These are phyloP conservation scores for Colletotrichum agaves DNA, from an alignment of 2,329 filamentous ascomycete genomes.

Conservation along the genomic window DNA sequence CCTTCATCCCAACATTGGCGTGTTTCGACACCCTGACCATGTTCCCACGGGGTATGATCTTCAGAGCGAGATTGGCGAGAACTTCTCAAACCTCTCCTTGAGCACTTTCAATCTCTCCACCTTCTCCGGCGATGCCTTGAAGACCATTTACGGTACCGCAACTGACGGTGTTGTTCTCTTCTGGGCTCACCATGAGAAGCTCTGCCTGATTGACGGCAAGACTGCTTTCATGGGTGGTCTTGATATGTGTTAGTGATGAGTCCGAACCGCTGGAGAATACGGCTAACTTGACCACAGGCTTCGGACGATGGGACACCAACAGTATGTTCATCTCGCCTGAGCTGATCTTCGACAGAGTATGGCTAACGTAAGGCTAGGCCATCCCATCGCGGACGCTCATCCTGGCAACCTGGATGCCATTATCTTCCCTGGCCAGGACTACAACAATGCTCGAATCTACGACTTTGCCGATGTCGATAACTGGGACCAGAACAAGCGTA, in stretches of 20 bases:
- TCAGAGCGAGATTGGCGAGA: slow-evolving; percentile 74
- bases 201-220: slow-evolving; percentile 82
- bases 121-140: slow-evolving; percentile 77
- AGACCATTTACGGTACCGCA: slow-evolving; percentile 80
- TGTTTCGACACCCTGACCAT: slow-evolving; percentile 93
- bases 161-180: slow-evolving; percentile 85
- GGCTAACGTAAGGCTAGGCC: slow-evolving; percentile 54
- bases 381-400: slow-evolving; percentile 86
- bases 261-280: background rate
- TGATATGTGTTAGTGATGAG: slow-evolving; percentile 71
- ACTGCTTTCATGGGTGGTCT: slow-evolving; percentile 92
- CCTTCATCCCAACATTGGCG: slow-evolving; percentile 84
- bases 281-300: slow-evolving; percentile 59
- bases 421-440: slow-evolving; percentile 90
- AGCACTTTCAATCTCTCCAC: slow-evolving; percentile 68
- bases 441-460: slow-evolving; percentile 87
- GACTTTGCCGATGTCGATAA: slow-evolving; percentile 83
- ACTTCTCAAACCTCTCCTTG: slow-evolving; percentile 58
- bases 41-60: slow-evolving; percentile 77
- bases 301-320: slow-evolving; percentile 89
- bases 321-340: slow-evolving; percentile 52
- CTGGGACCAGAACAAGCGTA: slow-evolving; percentile 84
- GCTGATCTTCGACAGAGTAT: background rate
- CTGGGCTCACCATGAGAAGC: slow-evolving; percentile 95
- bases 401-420: slow-evolving; percentile 80